Conservation (phyloP, 768 basidiomycete species). For the Psilocybe subaeruginosa region DNA sequence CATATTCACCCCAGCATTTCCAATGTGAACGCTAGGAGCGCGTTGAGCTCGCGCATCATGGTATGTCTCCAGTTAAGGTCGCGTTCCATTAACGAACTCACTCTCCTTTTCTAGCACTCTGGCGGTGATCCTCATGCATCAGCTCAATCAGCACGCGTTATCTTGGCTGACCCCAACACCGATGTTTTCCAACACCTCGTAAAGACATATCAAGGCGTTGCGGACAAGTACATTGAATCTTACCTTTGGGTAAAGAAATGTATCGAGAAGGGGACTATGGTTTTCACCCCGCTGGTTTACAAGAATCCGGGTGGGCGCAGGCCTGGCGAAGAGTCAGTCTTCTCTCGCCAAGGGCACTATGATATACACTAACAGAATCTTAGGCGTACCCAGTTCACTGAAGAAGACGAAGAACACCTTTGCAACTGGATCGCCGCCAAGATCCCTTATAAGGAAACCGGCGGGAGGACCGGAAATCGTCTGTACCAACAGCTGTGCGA, state of each 20-base stretch:
- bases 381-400: slow-evolving; percentile 79
- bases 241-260: slow-evolving; percentile 87
- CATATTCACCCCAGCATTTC: slow-evolving; percentile 83
- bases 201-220: slow-evolving; percentile 68
- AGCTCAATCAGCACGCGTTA: slow-evolving; percentile 71
- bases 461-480: slow-evolving; percentile 81
- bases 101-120: slow-evolving; percentile 56
- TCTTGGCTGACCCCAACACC: slow-evolving; percentile 80
- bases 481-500: slow-evolving; percentile 83
- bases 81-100: neutral
- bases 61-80: slow-evolving; percentile 35
- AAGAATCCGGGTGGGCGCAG: slow-evolving; percentile 84
- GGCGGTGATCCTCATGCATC: slow-evolving; percentile 79
- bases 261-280: slow-evolving; percentile 64
- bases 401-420: slow-evolving; percentile 74
- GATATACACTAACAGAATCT: neutral
- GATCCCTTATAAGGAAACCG: slow-evolving; percentile 83
- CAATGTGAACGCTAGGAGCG: slow-evolving; percentile 71
- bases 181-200: slow-evolving; percentile 76
- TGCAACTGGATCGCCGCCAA: slow-evolving; percentile 82
- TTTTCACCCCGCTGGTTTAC: slow-evolving; percentile 77
- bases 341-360: slow-evolving; percentile 1
- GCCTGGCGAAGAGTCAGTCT: slow-evolving; percentile 76
- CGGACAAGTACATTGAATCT: slow-evolving; percentile 79
- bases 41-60: slow-evolving; percentile 72